These are phyloP conservation scores for Aspergillus sp. DNA, from an alignment of 2,329 filamentous ascomycete genomes.

Conservation along the genomic window DNA sequence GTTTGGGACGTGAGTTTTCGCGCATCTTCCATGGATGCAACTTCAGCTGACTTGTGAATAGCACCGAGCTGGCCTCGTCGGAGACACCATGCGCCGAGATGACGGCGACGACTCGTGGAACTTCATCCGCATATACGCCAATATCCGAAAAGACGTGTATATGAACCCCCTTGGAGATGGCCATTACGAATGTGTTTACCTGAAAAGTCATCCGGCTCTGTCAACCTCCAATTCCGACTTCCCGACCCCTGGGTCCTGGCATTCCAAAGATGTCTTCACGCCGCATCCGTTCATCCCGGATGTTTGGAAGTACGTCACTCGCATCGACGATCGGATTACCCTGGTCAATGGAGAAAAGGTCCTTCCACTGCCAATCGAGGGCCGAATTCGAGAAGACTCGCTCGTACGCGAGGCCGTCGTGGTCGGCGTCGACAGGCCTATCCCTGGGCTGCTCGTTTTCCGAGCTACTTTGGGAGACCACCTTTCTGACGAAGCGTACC, in stretches of 20 bases:
- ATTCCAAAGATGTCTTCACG: slow-evolving; percentile 42
- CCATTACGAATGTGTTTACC: too few relatives aligned
- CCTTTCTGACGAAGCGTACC: slow-evolving; percentile 23
- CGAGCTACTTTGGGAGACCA: slow-evolving; percentile 12
- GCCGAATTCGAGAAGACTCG: slow-evolving; percentile 43
- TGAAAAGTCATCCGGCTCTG: slow-evolving; percentile 30
- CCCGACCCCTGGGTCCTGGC: slow-evolving; percentile 38
- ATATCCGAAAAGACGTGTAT: slow-evolving; percentile 29
- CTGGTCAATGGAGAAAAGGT: slow-evolving; percentile 45
- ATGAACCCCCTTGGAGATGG: slow-evolving; percentile 35
- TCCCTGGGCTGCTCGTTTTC: slow-evolving; percentile 22
- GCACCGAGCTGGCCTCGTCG: slow-evolving; percentile 53
- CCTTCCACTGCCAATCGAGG: slow-evolving; percentile 43
- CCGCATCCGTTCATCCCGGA: slow-evolving; percentile 34
- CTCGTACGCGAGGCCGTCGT: slow-evolving; percentile 49
- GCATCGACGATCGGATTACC: slow-evolving; percentile 40
- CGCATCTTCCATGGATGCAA: too few relatives aligned
- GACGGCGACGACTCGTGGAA: slow-evolving; percentile 51
- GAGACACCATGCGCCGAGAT: slow-evolving; percentile 52
- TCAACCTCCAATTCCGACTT: slow-evolving; percentile 28
- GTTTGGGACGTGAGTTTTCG: too few relatives aligned
- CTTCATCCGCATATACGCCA: slow-evolving; percentile 43
- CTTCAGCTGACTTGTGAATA: too few relatives aligned
- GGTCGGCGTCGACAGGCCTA: slow-evolving; percentile 38
- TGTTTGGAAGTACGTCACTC: slow-evolving; percentile 40